phyloP scores from a whole-genome alignment of 305 asterid species.

The Stenogyne calaminthoides region DNA sequence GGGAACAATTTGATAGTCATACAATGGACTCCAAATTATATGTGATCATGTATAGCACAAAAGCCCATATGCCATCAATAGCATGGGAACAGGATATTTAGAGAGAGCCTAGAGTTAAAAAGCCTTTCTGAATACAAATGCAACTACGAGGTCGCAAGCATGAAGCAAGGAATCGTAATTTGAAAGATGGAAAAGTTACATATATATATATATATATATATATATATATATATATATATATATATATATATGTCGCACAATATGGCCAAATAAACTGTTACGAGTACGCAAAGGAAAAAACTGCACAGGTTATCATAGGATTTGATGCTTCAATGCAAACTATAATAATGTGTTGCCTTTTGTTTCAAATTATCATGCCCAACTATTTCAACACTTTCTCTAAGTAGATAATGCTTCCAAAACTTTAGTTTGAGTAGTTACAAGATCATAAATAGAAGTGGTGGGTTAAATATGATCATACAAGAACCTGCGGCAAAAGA shows the following conservation, averaged over 20 bases:
- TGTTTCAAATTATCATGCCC: not conserved
- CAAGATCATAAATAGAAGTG: not conserved
- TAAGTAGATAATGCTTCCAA: constrained; percentile 3
- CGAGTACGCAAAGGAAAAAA: not conserved
- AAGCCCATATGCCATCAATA: not conserved
- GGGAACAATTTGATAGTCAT: constrained; percentile 2
- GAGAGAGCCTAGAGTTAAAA: not conserved
- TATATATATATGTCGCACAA: too few species aligned
- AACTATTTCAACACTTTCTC: not conserved
- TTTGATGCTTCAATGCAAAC: not conserved
- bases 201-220: too few species aligned
- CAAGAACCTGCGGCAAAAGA: not conserved
- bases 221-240: too few species aligned
- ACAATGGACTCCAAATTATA: not conserved
- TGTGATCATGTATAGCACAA: not conserved
- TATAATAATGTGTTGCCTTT: not conserved
- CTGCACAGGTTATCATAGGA: not conserved
- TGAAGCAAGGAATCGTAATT: not conserved
- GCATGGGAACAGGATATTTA: not conserved
- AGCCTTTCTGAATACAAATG: not conserved
- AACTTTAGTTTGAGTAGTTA: constrained; percentile 2
- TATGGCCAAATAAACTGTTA: not conserved
- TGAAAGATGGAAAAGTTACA: not conserved
- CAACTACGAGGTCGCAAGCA: constrained; percentile 6
- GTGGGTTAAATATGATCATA: not conserved